A percentile compares a stretch with the other conserved stretches of the same genome.
phyloP scores from a whole-genome alignment of 371 early-diverging fungal species.

The Saksenaea vasiformis region DNA sequence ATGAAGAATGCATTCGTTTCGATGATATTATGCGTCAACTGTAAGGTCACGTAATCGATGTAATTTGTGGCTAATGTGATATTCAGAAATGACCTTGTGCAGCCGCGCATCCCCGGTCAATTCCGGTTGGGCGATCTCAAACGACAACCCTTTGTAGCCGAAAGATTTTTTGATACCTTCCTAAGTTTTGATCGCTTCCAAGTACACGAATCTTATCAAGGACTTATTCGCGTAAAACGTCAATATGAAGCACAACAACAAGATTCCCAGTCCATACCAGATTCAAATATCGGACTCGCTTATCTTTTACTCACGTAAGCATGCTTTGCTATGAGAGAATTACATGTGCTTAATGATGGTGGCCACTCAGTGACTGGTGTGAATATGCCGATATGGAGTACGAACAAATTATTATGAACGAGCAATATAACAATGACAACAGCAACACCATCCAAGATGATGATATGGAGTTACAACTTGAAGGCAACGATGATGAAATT shows the following conservation, averaged over 20 bases:
- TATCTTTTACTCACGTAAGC: constrained; percentile 19
- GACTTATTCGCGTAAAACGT: constrained; percentile 22
- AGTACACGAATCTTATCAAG: constrained; percentile 36
- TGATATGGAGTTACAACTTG: constrained; percentile 14
- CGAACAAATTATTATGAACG: constrained; percentile 12
- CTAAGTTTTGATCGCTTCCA: constrained; percentile 35
- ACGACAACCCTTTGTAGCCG: constrained; percentile 32
- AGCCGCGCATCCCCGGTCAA: constrained; percentile 29
- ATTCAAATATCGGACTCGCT: constrained; percentile 13
- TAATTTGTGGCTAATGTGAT: neutral
- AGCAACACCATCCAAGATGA: constrained; percentile 26
- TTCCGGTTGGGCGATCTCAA: constrained; percentile 31
- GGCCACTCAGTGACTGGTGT: constrained; percentile 22
- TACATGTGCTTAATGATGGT: neutral
- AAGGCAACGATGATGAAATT: constrained; percentile 15
- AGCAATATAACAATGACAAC: neutral
- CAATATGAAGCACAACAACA: constrained; percentile 16
- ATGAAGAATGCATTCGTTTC: constrained; percentile 26
- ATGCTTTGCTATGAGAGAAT: neutral
- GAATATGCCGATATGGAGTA: constrained; percentile 34
- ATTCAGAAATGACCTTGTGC: constrained; percentile 37
- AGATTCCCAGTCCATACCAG: neutral
- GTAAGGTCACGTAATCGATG: constrained; percentile 15
- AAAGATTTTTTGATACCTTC: constrained; percentile 45
- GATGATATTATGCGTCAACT: constrained; percentile 41